phyloP scores from a whole-genome alignment of 2,329 filamentous ascomycete species.

The Arthroderma uncinatum region DNA sequence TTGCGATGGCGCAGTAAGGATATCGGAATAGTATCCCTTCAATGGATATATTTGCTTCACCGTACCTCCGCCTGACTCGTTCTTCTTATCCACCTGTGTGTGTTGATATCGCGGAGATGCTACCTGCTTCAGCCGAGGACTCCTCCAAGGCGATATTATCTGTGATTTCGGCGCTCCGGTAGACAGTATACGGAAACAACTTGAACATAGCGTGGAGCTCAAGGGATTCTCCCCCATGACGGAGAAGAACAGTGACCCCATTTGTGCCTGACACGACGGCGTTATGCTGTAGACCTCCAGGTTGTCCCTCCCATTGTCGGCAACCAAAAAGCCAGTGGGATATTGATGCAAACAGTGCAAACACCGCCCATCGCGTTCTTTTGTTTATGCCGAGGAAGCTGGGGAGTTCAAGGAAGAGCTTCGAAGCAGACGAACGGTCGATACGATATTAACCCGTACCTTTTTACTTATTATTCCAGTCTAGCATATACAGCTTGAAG shows the following conservation, averaged over 20 bases:
- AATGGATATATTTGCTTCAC: slow-evolving; percentile 30
- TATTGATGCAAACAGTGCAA: slow-evolving; percentile 6
- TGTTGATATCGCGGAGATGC: slow-evolving; percentile 5
- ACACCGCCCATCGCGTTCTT: background rate
- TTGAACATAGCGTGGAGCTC: background rate
- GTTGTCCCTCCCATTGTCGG: no score
- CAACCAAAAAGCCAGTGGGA: background rate
- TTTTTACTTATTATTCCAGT: background rate
- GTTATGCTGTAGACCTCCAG: no score
- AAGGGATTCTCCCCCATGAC: background rate
- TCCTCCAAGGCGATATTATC: background rate
- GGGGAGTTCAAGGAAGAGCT: background rate
- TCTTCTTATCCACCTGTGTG: background rate
- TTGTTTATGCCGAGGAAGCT: slow-evolving; percentile 1
- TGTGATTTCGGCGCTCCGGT: background rate
- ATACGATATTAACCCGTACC: background rate
- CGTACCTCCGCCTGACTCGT: background rate
- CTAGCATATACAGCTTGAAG: background rate
- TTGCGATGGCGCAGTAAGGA: slow-evolving; percentile 26
- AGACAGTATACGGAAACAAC: background rate
- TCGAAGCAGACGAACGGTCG: background rate
- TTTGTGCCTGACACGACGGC: background rate
- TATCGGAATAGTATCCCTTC: slow-evolving; percentile 36
- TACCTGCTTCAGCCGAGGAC: background rate
- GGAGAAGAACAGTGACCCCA: background rate